Evolutionary conservation across 1,284 basidiomycete genomes (phyloP).

Genomic region (Fomes fomentarius): DNA sequence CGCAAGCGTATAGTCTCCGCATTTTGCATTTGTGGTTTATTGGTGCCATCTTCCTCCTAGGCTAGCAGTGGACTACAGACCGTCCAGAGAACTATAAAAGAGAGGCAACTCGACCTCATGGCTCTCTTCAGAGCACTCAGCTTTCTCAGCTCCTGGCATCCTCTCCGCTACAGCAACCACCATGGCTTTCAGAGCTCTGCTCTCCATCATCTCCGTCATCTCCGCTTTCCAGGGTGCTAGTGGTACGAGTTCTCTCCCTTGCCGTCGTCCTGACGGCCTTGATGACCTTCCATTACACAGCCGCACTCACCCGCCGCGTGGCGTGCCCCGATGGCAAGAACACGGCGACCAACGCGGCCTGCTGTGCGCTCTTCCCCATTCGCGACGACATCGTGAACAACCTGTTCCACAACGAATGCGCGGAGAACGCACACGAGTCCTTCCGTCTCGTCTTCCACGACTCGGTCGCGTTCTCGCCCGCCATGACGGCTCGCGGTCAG

Average conservation of each 20-base stretch:
- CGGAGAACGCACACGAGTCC: constrained; percentile 2
- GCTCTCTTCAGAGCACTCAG: neutral
- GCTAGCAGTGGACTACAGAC: too few relatives aligned
- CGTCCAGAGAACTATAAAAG: neutral
- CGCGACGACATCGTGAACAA: constrained; percentile 3
- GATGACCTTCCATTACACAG: neutral
- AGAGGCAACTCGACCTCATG: neutral
- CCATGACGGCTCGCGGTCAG: neutral
- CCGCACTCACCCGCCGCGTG: constrained; percentile 19
- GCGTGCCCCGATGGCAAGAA: constrained; percentile 23
- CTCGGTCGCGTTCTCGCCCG: constrained; percentile 24
- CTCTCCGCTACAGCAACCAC: neutral
- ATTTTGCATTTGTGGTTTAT: too few relatives aligned
- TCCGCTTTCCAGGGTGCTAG: neutral
- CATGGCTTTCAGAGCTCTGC: constrained; percentile 6
- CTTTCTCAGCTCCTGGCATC: neutral
- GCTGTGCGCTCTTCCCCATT: constrained; percentile 34
- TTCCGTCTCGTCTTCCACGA: constrained; percentile 18
- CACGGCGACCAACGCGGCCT: constrained; percentile 38
- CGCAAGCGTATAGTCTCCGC: too few relatives aligned
- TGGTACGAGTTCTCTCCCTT: neutral
- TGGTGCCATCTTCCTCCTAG: too few relatives aligned
- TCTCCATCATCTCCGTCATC: constrained; percentile 1
- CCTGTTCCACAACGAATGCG: constrained; percentile 3
- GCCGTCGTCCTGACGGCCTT: too few relatives aligned